phyloP scores from a whole-genome alignment of 75 land plant genomes.

The Cupressus sempervirens region DNA sequence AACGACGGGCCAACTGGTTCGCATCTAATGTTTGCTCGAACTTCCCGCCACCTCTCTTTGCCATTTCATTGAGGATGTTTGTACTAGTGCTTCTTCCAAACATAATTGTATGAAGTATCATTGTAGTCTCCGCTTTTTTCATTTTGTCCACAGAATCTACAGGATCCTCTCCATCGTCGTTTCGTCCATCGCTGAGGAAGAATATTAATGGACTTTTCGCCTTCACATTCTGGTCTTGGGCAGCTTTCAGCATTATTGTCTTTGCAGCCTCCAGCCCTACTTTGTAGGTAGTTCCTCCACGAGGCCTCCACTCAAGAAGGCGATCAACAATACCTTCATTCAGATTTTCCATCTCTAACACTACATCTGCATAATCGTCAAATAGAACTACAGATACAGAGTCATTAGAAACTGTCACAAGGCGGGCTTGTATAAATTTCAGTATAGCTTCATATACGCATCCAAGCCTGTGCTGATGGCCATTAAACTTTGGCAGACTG shows the following conservation, averaged over 20 bases:
- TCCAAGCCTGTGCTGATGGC: no score
- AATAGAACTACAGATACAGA: no score
- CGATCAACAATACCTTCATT: constrained; percentile 6
- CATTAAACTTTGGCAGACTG: no score
- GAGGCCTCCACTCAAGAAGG: constrained; percentile 1
- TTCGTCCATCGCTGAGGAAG: constrained; percentile 28
- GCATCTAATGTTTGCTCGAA: no score
- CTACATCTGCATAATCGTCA: neutral
- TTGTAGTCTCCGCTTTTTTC: constrained; percentile 11
- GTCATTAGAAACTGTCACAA: no score
- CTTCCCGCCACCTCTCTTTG: no score
- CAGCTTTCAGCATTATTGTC: neutral
- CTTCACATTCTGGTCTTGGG: constrained; percentile 9
- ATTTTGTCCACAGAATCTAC: constrained; percentile 7
- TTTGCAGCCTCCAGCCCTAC: no score
- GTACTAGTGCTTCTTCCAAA: constrained; percentile 4
- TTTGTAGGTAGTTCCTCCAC: constrained; percentile 22
- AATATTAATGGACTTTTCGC: constrained; percentile 15
- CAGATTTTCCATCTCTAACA: neutral
- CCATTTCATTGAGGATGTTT: neutral
- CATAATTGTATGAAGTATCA: constrained; percentile 28
- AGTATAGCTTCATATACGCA: no score
- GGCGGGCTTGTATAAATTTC: no score
- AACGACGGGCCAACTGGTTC: constrained; percentile 15
- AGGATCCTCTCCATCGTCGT: constrained; percentile 16